A percentile compares a stretch with the other conserved stretches of the same genome.
phyloP scores from a whole-genome alignment of 257 asterid genomes.

The Fraxinus pennsylvanica region DNA sequence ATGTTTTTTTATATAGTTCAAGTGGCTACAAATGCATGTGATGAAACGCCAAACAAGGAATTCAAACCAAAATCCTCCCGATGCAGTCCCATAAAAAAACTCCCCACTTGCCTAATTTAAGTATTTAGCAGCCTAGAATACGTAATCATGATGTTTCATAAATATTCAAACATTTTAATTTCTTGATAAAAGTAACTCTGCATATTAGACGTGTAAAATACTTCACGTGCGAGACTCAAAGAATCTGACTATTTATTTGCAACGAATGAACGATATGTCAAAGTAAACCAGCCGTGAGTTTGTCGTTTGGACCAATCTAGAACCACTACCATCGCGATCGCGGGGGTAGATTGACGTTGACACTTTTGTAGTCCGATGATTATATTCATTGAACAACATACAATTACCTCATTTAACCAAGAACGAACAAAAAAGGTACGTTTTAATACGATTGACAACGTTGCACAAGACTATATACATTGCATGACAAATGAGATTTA shows the following conservation, averaged over 20 bases:
- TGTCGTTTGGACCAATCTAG: too few species aligned
- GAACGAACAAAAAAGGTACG: background rate
- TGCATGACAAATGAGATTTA: background rate
- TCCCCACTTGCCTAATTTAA: slow-evolving; percentile 28
- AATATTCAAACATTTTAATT: too few species aligned
- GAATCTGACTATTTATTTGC: background rate
- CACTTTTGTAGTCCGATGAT: too few species aligned
- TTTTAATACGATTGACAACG: background rate
- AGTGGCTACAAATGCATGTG: slow-evolving; percentile 41
- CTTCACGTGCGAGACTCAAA: background rate
- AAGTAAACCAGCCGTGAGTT: too few species aligned
- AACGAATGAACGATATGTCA: too few species aligned
- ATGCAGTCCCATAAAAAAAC: slow-evolving; percentile 20
- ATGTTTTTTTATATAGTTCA: background rate
- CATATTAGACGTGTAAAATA: background rate
- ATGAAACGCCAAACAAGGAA: slow-evolving; percentile 32
- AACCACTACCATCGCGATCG: too few species aligned
- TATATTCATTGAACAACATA: background rate
- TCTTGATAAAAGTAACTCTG: background rate
- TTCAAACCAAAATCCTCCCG: slow-evolving; percentile 21
- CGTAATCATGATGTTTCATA: slow-evolving; percentile 35
- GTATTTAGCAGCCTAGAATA: background rate
- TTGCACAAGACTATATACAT: background rate
- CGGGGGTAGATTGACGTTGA: too few species aligned
- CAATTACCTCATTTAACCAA: background rate